Evolutionary conservation across 371 early-diverging fungal species (phyloP).

Genomic region (Dentiscutata heterogama): DNA sequence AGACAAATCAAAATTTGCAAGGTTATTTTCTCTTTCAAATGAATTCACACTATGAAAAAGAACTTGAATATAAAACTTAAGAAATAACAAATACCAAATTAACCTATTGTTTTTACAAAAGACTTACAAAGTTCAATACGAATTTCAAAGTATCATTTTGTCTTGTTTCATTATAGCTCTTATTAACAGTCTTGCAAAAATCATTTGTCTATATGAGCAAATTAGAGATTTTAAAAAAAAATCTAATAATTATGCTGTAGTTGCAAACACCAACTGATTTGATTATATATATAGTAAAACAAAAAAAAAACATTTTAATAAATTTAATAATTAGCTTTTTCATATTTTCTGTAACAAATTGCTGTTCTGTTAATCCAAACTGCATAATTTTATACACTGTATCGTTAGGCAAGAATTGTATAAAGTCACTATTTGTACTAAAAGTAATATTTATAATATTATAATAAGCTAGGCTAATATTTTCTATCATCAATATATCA

Average conservation of each 20-base stretch:
- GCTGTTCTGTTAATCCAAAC: conserved; percentile 20
- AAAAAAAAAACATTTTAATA: conserved; percentile 7
- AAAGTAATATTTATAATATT: conserved; percentile 17
- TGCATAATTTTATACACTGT: background rate
- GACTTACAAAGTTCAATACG: background rate
- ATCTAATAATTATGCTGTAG: too few species aligned
- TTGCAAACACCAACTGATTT: background rate
- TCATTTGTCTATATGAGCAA: conserved; percentile 3
- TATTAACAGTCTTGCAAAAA: conserved; percentile 7
- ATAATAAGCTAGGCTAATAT: conserved; percentile 16
- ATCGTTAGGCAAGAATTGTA: background rate
- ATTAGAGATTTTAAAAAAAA: background rate
- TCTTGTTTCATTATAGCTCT: conserved; percentile 26
- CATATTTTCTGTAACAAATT: background rate
- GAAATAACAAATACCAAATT: conserved; percentile 13
- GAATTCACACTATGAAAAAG: conserved; percentile 26
- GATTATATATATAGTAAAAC: conserved; percentile 12
- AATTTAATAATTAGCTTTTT: conserved; percentile 7
- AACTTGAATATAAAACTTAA: conserved; percentile 3
- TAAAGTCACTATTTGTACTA: conserved; percentile 8
- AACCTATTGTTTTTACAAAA: conserved; percentile 27
- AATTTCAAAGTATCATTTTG: conserved; percentile 19
- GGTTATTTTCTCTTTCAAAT: conserved; percentile 28
- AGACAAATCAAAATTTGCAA: conserved; percentile 23
- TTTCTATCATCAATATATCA: conserved; percentile 8